These are phyloP conservation scores for Salvia miltiorrhiza DNA, from an alignment of 257 asterid genomes.

Conservation along the genomic window DNA sequence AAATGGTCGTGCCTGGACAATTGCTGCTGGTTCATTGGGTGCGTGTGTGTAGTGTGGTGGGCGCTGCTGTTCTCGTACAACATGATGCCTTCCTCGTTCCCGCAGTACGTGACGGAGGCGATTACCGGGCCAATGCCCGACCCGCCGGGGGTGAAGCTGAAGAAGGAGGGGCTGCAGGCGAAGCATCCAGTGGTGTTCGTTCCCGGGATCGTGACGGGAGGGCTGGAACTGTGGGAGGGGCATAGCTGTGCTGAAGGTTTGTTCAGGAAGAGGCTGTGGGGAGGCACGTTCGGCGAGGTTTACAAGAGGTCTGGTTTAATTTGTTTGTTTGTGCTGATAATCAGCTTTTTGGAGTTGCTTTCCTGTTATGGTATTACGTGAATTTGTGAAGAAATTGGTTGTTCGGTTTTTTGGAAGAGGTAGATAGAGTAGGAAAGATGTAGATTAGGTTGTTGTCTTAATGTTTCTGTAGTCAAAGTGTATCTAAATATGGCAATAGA, in stretches of 20 bases:
- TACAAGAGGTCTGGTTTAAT: slow-evolving; percentile 54
- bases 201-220: slow-evolving; percentile 89
- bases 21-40: slow-evolving; percentile 86
- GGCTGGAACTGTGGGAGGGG: slow-evolving; percentile 94
- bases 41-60: slow-evolving; percentile 79
- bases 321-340: neutral
- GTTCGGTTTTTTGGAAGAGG: slow-evolving; percentile 9
- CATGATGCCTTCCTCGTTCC: slow-evolving; percentile 86
- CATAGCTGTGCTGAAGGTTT: slow-evolving; percentile 84
- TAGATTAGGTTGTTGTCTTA: neutral
- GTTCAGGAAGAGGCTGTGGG: slow-evolving; percentile 96
- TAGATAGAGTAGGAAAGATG: slow-evolving; percentile 1
- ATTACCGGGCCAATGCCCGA: slow-evolving; percentile 90
- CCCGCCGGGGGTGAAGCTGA: slow-evolving; percentile 78
- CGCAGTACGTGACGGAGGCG: slow-evolving; percentile 74
- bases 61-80: slow-evolving; percentile 57
- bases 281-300: slow-evolving; percentile 92
- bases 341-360: neutral
- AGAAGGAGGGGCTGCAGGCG: slow-evolving; percentile 65
- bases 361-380: neutral
- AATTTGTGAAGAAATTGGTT: neutral
- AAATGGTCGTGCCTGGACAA: slow-evolving; percentile 82
- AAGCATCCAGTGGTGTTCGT: slow-evolving; percentile 94
- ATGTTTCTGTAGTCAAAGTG: neutral
- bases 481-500: neutral